Evolutionary conservation across 257 asterid genomes (phyloP).

Genomic region (Jasminum sambac): DNA sequence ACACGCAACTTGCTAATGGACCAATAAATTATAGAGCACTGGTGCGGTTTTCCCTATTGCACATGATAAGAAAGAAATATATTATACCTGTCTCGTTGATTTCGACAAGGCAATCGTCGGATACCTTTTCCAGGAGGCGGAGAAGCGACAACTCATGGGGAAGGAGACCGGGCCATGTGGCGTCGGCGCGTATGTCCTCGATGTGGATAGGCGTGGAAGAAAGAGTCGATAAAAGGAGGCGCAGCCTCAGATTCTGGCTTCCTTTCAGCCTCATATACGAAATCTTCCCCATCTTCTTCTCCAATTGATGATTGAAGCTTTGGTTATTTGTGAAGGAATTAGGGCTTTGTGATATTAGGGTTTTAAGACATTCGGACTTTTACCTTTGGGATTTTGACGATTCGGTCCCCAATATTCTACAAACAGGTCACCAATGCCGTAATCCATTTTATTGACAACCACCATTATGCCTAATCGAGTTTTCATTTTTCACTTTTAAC

Average conservation of each 20-base stretch:
- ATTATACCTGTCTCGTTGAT: conserved; percentile 75
- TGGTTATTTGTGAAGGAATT: too few species aligned
- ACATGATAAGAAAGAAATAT: not conserved
- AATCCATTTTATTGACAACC: too few species aligned
- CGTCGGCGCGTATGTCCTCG: conserved; percentile 76
- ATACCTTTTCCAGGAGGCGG: conserved; percentile 69
- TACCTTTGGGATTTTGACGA: too few species aligned
- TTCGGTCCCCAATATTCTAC: too few species aligned
- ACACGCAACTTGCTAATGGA: not conserved
- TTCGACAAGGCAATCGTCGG: conserved; percentile 70
- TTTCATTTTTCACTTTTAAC: too few species aligned
- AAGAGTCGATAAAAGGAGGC: conserved; percentile 75
- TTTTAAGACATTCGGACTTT: too few species aligned
- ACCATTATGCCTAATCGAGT: too few species aligned
- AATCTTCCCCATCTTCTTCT: conserved; percentile 46
- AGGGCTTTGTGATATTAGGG: too few species aligned
- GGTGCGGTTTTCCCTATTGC: not conserved
- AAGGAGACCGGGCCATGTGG: conserved; percentile 76
- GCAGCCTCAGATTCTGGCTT: conserved; percentile 68
- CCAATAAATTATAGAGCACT: not conserved
- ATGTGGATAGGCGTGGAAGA: conserved; percentile 70
- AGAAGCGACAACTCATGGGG: conserved; percentile 75
- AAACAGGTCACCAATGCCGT: too few species aligned
- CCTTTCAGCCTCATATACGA: conserved; percentile 66
- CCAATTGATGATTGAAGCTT: not conserved